Evolutionary conservation across 495 filamentous ascomycete species (phyloP).

Genomic region (Penicillium egyptiacum): DNA sequence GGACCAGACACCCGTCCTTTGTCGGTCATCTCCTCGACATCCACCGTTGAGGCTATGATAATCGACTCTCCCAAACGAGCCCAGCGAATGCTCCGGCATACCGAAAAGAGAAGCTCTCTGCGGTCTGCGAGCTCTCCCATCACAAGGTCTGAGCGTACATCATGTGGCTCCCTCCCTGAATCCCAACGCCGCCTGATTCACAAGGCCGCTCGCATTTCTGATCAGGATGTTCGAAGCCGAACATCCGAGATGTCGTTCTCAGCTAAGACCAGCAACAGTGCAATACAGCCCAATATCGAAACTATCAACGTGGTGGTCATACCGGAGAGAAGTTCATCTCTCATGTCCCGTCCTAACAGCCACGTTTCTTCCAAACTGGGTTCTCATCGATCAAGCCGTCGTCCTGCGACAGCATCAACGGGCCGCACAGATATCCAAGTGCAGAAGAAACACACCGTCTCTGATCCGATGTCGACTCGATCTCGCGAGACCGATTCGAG

Average conservation of each 20-base stretch:
- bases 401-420: slow-evolving; percentile 36
- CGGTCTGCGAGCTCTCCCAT: slow-evolving; percentile 54
- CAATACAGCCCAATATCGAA: slow-evolving; percentile 50
- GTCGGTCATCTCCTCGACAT: slow-evolving; percentile 64
- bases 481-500: slow-evolving; percentile 29
- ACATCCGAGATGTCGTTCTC: slow-evolving; percentile 58
- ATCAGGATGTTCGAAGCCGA: slow-evolving; percentile 55
- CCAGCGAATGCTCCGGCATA: slow-evolving; percentile 61
- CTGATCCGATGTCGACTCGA: slow-evolving; percentile 36
- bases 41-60: slow-evolving; percentile 71
- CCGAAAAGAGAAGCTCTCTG: slow-evolving; percentile 61
- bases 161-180: slow-evolving; percentile 41
- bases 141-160: slow-evolving; percentile 44
- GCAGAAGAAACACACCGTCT: slow-evolving; percentile 39
- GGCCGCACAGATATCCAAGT: slow-evolving; percentile 35
- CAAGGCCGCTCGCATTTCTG: slow-evolving; percentile 47
- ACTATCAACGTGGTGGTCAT: slow-evolving; percentile 72
- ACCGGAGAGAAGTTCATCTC: slow-evolving; percentile 65
- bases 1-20: slow-evolving; percentile 47
- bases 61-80: slow-evolving; percentile 58
- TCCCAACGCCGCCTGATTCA: slow-evolving; percentile 50
- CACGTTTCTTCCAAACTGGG: slow-evolving; percentile 37
- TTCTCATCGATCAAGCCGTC: slow-evolving; percentile 38
- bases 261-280: slow-evolving; percentile 48
- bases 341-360: slow-evolving; percentile 51